Percentiles rank a stretch among this genome's conserved stretches.
Evolutionary conservation across 2,329 filamentous ascomycete genomes (phyloP).

Genomic region (Dendrostoma leiphaemia): DNA sequence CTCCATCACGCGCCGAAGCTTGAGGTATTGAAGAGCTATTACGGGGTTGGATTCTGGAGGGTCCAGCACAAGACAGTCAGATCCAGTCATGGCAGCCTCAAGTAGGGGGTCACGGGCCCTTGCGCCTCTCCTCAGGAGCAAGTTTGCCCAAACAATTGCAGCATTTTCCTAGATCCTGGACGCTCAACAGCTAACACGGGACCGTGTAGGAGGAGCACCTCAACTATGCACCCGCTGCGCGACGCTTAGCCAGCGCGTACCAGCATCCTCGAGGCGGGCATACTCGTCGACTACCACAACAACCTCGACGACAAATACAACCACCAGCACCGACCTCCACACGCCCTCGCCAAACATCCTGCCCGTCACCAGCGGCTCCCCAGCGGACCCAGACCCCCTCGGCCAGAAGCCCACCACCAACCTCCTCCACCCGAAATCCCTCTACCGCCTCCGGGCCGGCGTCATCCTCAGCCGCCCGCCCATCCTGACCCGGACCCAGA

Average conservation of each 20-base stretch:
- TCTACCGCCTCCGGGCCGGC: slow-evolving; percentile 57
- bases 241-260: slow-evolving; percentile 26
- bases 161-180: background rate
- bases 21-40: slow-evolving; percentile 13
- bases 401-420: slow-evolving; percentile 21
- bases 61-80: slow-evolving; percentile 9
- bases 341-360: slow-evolving; percentile 23
- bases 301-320: too few species aligned
- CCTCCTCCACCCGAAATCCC: slow-evolving; percentile 18
- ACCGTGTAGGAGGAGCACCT: slow-evolving; percentile 21
- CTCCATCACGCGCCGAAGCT: slow-evolving; percentile 6
- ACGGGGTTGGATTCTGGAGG: slow-evolving; percentile 14
- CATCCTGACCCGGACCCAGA: slow-evolving; percentile 77
- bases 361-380: slow-evolving; percentile 26
- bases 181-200: slow-evolving; percentile 28
- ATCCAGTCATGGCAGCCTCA: slow-evolving; percentile 49
- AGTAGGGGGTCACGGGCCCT: slow-evolving; percentile 55
- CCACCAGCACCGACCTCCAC: slow-evolving; percentile 24
- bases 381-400: slow-evolving; percentile 24
- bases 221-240: slow-evolving; percentile 36
- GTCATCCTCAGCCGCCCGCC: slow-evolving; percentile 87
- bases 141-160: too few species aligned
- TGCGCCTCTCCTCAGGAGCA: slow-evolving; percentile 50
- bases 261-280: slow-evolving; percentile 22
- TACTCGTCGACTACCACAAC: slow-evolving; percentile 32